Percentiles rank a stretch among this genome's conserved stretches.
Conservation (phyloP, 1,284 basidiomycete species). For the Tylopilus sp. region DNA sequence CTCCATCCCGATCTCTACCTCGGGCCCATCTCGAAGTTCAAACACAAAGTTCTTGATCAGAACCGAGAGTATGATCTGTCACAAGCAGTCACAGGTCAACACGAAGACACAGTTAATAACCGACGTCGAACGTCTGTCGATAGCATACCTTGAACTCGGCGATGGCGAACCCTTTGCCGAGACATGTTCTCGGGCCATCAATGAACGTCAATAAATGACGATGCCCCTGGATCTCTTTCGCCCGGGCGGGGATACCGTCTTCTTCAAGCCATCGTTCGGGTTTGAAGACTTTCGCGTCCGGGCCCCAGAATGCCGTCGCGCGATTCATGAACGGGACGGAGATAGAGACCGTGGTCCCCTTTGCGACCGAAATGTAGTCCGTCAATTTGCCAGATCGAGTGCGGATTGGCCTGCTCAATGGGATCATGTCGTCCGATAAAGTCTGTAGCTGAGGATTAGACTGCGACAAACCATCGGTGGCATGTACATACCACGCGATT, state of each 20-base stretch:
- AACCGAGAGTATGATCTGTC: conserved; percentile 57
- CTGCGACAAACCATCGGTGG: not conserved
- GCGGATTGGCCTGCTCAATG: conserved; percentile 55
- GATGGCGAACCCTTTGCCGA: conserved; percentile 45
- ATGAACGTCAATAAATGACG: conserved; percentile 42
- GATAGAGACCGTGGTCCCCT: conserved; percentile 55
- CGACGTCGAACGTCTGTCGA: not conserved
- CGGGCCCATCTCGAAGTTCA: conserved; percentile 53
- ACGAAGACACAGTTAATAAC: not conserved
- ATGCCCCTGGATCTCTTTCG: conserved; percentile 38
- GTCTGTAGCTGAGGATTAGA: conserved; percentile 43
- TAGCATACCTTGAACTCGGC: conserved; percentile 44
- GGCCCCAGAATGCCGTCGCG: conserved; percentile 60
- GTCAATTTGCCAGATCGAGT: conserved; percentile 51
- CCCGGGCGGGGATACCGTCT: conserved; percentile 29
- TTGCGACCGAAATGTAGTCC: conserved; percentile 54
- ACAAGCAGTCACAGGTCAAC: not conserved
- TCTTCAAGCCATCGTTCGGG: conserved; percentile 54
- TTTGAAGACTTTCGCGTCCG: conserved; percentile 50
- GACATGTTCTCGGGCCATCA: conserved; percentile 45
- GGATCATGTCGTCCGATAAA: conserved; percentile 64
- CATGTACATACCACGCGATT: conserved; percentile 50
- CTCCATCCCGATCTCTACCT: conserved; percentile 50
- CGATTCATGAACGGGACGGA: conserved; percentile 58
- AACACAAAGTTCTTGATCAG: conserved; percentile 59